Conservation (phyloP, 495 filamentous ascomycete genomes). For the Podospora pseudopauciseta region DNA sequence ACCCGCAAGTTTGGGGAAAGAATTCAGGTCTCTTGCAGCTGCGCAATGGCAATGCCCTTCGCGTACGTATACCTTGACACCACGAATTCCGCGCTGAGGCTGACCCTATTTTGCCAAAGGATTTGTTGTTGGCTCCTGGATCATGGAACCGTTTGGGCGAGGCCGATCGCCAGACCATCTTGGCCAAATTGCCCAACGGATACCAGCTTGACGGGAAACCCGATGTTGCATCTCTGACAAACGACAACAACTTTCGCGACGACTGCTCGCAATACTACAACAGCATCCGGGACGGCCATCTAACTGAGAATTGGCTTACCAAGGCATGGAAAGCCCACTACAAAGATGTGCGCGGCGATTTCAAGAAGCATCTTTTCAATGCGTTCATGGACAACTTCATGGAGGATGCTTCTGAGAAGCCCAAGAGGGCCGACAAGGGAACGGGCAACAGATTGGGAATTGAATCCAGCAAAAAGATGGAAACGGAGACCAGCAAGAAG, state of each 20-base stretch:
- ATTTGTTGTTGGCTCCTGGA: slow-evolving; percentile 51
- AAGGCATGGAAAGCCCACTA: slow-evolving; percentile 61
- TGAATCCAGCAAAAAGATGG: neutral
- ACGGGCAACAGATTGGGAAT: too few relatives aligned
- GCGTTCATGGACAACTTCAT: slow-evolving; percentile 59
- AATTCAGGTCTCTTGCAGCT: slow-evolving; percentile 31
- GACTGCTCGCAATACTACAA: slow-evolving; percentile 43
- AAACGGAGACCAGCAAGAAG: neutral
- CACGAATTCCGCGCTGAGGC: neutral
- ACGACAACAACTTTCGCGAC: slow-evolving; percentile 44
- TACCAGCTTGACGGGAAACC: slow-evolving; percentile 38
- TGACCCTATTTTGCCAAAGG: slow-evolving; percentile 37
- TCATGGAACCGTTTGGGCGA: slow-evolving; percentile 58
- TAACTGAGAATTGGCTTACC: slow-evolving; percentile 62
- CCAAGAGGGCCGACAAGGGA: slow-evolving; percentile 16
- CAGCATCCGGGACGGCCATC: slow-evolving; percentile 58
- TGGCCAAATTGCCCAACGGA: slow-evolving; percentile 55
- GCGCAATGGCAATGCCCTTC: neutral
- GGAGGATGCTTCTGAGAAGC: slow-evolving; percentile 69
- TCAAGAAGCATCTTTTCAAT: slow-evolving; percentile 41
- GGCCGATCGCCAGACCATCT: slow-evolving; percentile 53
- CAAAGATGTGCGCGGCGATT: slow-evolving; percentile 62
- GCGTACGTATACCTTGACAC: neutral
- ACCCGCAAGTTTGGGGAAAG: neutral
- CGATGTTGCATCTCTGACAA: slow-evolving; percentile 34